Evolutionary conservation across 768 basidiomycete genomes (phyloP).

Genomic region (Suillus bovinus): DNA sequence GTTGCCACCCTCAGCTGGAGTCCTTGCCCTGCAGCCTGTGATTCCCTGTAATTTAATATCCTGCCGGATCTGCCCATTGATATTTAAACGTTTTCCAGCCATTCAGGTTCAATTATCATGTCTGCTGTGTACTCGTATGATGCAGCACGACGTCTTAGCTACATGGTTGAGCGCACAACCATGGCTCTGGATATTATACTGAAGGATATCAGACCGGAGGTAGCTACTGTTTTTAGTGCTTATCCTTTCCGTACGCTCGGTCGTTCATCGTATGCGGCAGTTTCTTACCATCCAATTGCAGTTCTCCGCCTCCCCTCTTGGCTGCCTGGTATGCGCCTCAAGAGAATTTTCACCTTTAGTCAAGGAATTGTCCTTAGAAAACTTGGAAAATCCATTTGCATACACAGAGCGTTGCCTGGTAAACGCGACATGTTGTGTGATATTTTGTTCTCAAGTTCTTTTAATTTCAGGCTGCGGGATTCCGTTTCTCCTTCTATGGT

Average conservation of each 20-base stretch:
- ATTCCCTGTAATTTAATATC: too few species aligned
- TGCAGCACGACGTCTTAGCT: conserved; percentile 1
- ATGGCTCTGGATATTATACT: not conserved
- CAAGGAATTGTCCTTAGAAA: conserved; percentile 1
- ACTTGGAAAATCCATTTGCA: conserved; percentile 10
- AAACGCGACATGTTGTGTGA: not conserved
- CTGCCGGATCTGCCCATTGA: too few species aligned
- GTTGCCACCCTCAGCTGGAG: too few species aligned
- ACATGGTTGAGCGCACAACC: conserved; percentile 2
- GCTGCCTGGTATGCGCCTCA: conserved; percentile 15
- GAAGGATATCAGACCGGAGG: conserved; percentile 7
- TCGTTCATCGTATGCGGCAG: conserved; percentile 18
- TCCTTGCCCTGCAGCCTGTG: too few species aligned
- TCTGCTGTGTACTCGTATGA: conserved; percentile 12
- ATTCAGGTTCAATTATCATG: conserved; percentile 13
- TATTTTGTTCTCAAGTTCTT: not conserved
- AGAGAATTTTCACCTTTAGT: conserved; percentile 4
- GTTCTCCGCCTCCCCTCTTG: conserved; percentile 12
- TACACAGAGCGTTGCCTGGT: conserved; percentile 7
- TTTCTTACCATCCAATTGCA: not conserved
- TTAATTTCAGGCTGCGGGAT: conserved; percentile 26
- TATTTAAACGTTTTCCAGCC: conserved; percentile 2
- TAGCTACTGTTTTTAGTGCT: conserved; percentile 7
- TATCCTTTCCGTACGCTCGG: conserved; percentile 9
- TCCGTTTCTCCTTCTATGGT: conserved; percentile 14